Percentiles rank a stretch among this genome's conserved stretches.
These are phyloP conservation scores for Funneliformis mosseae DNA, from an alignment of 192 early-diverging fungal species.

Conservation along the genomic window DNA sequence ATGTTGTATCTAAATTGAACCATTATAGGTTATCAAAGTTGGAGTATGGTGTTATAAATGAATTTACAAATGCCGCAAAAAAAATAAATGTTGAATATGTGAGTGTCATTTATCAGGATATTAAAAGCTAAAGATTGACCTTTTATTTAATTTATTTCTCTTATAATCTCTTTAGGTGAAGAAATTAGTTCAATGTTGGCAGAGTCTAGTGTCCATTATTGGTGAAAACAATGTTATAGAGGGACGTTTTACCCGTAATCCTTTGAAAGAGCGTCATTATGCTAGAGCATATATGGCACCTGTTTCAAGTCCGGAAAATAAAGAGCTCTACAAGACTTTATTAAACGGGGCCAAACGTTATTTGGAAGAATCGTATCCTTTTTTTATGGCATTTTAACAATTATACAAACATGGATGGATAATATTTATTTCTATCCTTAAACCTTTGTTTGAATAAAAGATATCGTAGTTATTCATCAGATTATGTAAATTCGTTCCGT, in stretches of 20 bases:
- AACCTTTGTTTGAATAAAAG: not conserved
- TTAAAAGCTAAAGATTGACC: not conserved
- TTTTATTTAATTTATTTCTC: not conserved
- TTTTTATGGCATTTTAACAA: conserved; percentile 7
- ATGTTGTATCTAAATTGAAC: conserved; percentile 53
- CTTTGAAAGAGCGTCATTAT: conserved; percentile 49
- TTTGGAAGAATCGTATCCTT: conserved; percentile 56
- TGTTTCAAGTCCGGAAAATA: conserved; percentile 32
- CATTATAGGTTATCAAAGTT: conserved; percentile 40
- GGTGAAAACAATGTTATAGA: conserved; percentile 44
- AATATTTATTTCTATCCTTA: not conserved
- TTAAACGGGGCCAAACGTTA: conserved; percentile 50
- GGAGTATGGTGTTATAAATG: conserved; percentile 42
- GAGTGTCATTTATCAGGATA: conserved; percentile 5
- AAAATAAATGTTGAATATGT: conserved; percentile 44
- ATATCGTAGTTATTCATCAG: conserved; percentile 36
- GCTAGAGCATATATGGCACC: conserved; percentile 42
- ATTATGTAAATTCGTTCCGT: conserved; percentile 59
- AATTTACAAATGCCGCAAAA: conserved; percentile 47
- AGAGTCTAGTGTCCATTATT: conserved; percentile 46
- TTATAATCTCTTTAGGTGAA: conserved; percentile 7
- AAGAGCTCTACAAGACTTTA: conserved; percentile 39
- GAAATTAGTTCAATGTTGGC: conserved; percentile 49
- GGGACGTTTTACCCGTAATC: conserved; percentile 39
- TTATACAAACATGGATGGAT: not conserved